Evolutionary conservation across 2,329 filamentous ascomycete genomes (phyloP).

Genomic region (Scedosporium dehoogii): DNA sequence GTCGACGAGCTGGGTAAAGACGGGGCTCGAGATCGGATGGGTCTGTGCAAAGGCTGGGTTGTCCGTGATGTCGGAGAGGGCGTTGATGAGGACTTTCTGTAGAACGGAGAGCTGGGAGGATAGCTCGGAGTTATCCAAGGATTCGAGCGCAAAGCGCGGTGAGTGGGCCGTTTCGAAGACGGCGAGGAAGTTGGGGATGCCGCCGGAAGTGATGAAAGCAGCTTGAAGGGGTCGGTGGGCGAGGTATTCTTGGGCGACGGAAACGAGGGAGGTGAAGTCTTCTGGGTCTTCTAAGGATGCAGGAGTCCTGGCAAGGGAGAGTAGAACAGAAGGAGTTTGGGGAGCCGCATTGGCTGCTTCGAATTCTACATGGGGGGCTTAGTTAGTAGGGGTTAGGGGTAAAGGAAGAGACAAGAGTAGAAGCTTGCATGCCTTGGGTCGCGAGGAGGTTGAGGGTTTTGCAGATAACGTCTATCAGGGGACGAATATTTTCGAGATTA

Average conservation of each 20-base stretch:
- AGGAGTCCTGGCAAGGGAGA: constrained; percentile 35
- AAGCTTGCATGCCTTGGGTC: constrained; percentile 1
- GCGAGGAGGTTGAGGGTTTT: constrained; percentile 44
- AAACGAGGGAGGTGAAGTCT: constrained; percentile 41
- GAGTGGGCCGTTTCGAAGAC: constrained; percentile 37
- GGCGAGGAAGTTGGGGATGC: constrained; percentile 33
- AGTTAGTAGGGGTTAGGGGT: neutral
- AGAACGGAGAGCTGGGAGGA: constrained; percentile 16
- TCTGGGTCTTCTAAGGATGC: constrained; percentile 36
- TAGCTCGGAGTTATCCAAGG: constrained; percentile 34
- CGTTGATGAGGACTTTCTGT: constrained; percentile 37
- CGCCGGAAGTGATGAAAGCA: constrained; percentile 28
- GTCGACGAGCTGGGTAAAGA: constrained; percentile 30
- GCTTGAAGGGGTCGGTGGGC: constrained; percentile 41
- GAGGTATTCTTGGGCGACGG: constrained; percentile 46
- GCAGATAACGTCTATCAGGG: constrained; percentile 42
- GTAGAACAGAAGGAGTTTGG: constrained; percentile 36
- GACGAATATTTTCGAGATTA: constrained; percentile 27
- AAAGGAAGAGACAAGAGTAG: neutral
- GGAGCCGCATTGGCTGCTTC: constrained; percentile 34
- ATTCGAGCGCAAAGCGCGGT: constrained; percentile 25
- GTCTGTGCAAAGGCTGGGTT: constrained; percentile 32
- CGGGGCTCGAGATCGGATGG: constrained; percentile 31
- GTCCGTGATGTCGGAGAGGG: constrained; percentile 43
- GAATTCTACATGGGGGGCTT: constrained; percentile 24